Evolutionary conservation across 208 protist genomes (phyloP), one percentile per base, ranked within the genome.

Genomic region (Tritrichomonas foetus): DNA sequence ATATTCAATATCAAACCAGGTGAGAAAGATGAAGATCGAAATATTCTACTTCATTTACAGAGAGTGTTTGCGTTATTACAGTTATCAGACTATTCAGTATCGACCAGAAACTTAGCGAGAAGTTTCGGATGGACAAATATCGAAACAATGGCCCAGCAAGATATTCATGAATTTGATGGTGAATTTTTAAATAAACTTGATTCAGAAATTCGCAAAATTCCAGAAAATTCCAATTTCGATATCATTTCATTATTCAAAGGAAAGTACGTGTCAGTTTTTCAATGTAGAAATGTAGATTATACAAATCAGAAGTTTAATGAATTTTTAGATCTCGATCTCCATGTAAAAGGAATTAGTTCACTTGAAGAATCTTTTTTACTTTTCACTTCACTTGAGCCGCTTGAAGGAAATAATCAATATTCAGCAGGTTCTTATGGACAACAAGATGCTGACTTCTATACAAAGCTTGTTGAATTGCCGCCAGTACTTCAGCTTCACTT

Each of bases 11-110:
- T 89, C n/a, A n/a, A 8, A 39, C 11, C 20, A 33, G 78, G 41
- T 33, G 47, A 53, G 9, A 36, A 53, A 8, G 78, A 89, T 57
- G 44, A 44, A n/a, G 47, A 89, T n/a, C 33, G 57, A n/a, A 53
- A 44, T 53, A 96, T 98, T 47, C 94, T 96, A 30, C 41, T 89
- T 33, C 33, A 89, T 89, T 16, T 89, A 27, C 78, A 89, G 39
- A 3, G 47, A 53, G 33, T 89, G 20, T 89, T 89, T 57, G 44
- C 20, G n/a, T 16, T 53, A 0, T 57, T 89, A 47, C 78, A 89
- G 36, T 53, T 47, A 89, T 57, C 47, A 3, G 27, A 53, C 20
- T 57, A 25, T 53, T 16, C 78, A 39, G 78, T 89, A 8, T 57
- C 78, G 0, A 89, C 78, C 16, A 89, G 57, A 57, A 44, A 9